phyloP scores from a whole-genome alignment of 2,329 filamentous ascomycete species.

The Lachnellula hyalina region DNA sequence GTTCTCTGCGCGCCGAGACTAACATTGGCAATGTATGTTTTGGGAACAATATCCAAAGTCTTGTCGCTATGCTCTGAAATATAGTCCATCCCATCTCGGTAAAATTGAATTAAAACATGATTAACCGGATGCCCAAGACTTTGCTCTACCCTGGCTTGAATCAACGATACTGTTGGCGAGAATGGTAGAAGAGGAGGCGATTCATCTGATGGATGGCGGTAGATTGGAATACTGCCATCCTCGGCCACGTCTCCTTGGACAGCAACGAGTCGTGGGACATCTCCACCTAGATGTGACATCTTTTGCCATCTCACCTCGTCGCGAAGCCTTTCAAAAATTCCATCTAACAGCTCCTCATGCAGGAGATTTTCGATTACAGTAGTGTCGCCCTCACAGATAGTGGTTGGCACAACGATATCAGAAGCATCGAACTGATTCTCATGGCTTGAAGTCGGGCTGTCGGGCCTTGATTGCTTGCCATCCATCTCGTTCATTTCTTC shows the following conservation, averaged over 20 bases:
- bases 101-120: conserved; percentile 88
- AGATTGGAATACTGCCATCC: conserved; percentile 79
- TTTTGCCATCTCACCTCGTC: conserved; percentile 79
- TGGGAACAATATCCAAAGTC: conserved; percentile 79
- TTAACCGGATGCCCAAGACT: conserved; percentile 77
- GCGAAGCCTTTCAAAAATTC: conserved; percentile 64
- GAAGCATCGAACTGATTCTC: neutral
- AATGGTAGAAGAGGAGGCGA: conserved; percentile 73
- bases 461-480: neutral
- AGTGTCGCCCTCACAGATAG: conserved; percentile 77
- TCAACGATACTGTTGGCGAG: conserved; percentile 62
- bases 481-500: neutral
- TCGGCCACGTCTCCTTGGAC: conserved; percentile 70
- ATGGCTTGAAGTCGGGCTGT: neutral
- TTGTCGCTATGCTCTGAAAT: conserved; percentile 98
- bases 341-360: conserved; percentile 46
- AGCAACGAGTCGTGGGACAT: conserved; percentile 85
- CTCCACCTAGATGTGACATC: conserved; percentile 88
- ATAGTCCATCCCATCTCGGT: conserved; percentile 82
- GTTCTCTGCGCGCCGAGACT: conserved; percentile 87
- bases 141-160: conserved; percentile 65
- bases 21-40: conserved; percentile 83
- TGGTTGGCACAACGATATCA: neutral
- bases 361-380: conserved; percentile 67
- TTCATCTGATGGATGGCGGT: conserved; percentile 89